Conservation (phyloP, 352 stramenopile genomes). For the Phytophthora macrochlamydospora region DNA sequence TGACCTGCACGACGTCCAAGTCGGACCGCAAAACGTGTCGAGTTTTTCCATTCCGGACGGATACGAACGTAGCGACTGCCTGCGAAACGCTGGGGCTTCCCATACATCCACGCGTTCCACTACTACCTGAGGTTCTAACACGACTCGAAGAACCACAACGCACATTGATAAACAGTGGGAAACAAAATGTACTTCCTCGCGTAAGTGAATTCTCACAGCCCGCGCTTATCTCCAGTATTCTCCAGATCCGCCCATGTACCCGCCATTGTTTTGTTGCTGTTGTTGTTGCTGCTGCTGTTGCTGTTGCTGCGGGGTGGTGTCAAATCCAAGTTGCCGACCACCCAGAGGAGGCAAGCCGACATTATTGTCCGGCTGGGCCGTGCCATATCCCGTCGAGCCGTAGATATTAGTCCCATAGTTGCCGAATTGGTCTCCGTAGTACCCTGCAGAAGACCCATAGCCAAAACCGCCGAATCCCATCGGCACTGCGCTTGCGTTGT, state of each 20-base stretch:
- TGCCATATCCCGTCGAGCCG: constrained; percentile 31
- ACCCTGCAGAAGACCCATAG: constrained; percentile 31
- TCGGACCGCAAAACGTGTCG: constrained; percentile 52
- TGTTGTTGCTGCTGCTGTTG: constrained; percentile 34
- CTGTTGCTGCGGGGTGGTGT: constrained; percentile 25
- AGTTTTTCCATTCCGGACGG: constrained; percentile 62
- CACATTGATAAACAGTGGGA: constrained; percentile 8
- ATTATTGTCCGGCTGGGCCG: constrained; percentile 31
- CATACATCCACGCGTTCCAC: constrained; percentile 81
- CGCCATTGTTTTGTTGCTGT: constrained; percentile 40
- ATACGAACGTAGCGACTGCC: constrained; percentile 63
- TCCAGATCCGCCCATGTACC: constrained; percentile 49
- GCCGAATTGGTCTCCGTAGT: constrained; percentile 43
- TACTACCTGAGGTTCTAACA: constrained; percentile 73
- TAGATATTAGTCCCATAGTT: constrained; percentile 44
- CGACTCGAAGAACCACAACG: neutral
- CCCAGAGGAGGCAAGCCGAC: constrained; percentile 35
- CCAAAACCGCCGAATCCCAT: constrained; percentile 42
- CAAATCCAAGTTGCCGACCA: constrained; percentile 33
- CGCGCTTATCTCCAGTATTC: constrained; percentile 62
- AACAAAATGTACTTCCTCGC: constrained; percentile 22
- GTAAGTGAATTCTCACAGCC: neutral
- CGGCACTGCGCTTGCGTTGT: constrained; percentile 25
- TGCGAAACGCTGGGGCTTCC: constrained; percentile 69
- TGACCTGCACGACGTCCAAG: constrained; percentile 55